phyloP scores from a whole-genome alignment of 805 yeast species.

The Debaryomyces castellii region DNA sequence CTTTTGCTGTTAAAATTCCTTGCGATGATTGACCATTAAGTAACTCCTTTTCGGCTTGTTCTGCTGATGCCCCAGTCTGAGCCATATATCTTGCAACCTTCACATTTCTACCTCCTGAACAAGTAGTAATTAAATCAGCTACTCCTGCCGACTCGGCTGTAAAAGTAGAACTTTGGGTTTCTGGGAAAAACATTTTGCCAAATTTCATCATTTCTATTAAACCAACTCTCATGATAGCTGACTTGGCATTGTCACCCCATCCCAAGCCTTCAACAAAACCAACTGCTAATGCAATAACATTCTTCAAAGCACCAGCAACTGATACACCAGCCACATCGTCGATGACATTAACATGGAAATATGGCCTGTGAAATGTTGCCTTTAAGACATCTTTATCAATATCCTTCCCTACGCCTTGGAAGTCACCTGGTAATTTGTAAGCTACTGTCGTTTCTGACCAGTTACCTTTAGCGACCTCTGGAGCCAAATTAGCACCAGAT shows the following conservation, averaged over 20 bases:
- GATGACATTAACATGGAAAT: slow-evolving; percentile 93
- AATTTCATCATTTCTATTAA: slow-evolving; percentile 85
- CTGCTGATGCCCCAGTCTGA: slow-evolving; percentile 69
- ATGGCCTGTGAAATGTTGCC: slow-evolving; percentile 91
- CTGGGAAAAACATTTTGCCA: slow-evolving; percentile 12
- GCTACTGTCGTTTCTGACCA: slow-evolving; percentile 99
- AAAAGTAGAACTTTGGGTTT: slow-evolving; percentile 63
- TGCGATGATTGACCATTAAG: slow-evolving; percentile 96
- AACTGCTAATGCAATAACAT: slow-evolving; percentile 93
- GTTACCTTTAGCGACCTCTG: slow-evolving; percentile 91
- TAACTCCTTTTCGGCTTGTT: slow-evolving; percentile 79
- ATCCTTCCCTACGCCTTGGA: slow-evolving; percentile 64
- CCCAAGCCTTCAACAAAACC: slow-evolving; percentile 97
- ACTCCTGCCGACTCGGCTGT: slow-evolving; percentile 96
- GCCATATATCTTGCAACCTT: slow-evolving; percentile 88
- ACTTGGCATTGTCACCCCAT: slow-evolving; percentile 99
- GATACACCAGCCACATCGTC: slow-evolving; percentile 96
- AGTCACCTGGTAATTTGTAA: slow-evolving; percentile 71
- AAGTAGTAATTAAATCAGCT: slow-evolving; percentile 96
- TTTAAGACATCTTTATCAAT: slow-evolving; percentile 71
- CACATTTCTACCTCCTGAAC: slow-evolving; percentile 97
- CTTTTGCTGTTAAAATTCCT: slow-evolving; percentile 87
- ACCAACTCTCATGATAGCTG: slow-evolving; percentile 97
- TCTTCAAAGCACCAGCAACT: slow-evolving; percentile 95
- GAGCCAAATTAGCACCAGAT: slow-evolving; percentile 96